Conservation (phyloP, 2,329 filamentous ascomycete genomes). For the Exophiala dermatitidis region DNA sequence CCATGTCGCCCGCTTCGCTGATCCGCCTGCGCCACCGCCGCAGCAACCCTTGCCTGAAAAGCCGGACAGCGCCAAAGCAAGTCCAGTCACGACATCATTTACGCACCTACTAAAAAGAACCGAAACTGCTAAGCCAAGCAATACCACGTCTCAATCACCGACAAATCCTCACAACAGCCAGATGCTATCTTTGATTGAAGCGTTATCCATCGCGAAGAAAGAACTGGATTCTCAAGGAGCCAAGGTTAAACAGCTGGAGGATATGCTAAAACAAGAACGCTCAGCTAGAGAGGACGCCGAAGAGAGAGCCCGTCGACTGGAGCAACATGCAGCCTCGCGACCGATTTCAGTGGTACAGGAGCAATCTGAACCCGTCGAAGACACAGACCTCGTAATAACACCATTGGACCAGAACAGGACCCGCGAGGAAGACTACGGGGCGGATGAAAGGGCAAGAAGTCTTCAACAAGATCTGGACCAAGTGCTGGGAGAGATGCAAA, state of each 20-base stretch:
- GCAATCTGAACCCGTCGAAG: constrained; percentile 26
- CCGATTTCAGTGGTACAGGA: constrained; percentile 32
- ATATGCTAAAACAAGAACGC: constrained; percentile 68
- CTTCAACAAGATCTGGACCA: constrained; percentile 66
- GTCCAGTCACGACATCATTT: constrained; percentile 39
- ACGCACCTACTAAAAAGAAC: constrained; percentile 63
- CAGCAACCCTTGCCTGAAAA: constrained; percentile 92
- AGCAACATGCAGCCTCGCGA: constrained; percentile 49
- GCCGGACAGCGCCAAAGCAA: constrained; percentile 58
- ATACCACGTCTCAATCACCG: constrained; percentile 43
- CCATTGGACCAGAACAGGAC: constrained; percentile 19
- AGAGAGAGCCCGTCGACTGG: constrained; percentile 65
- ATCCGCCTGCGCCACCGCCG: constrained; percentile 86
- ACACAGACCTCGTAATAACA: constrained; percentile 14
- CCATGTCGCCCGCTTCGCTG: constrained; percentile 76
- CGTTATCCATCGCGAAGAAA: constrained; percentile 72
- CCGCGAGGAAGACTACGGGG: constrained; percentile 32
- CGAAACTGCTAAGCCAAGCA: constrained; percentile 64
- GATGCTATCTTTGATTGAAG: constrained; percentile 76
- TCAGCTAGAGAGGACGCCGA: constrained; percentile 77
- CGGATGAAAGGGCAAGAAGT: constrained; percentile 37
- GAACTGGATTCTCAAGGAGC: constrained; percentile 78
- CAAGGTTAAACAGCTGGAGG: constrained; percentile 74
- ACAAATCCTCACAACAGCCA: constrained; percentile 57
- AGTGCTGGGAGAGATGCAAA: constrained; percentile 72